These are phyloP conservation scores for Cladophialophora yegresii DNA, from an alignment of 2,329 filamentous ascomycete species.

Conservation along the genomic window DNA sequence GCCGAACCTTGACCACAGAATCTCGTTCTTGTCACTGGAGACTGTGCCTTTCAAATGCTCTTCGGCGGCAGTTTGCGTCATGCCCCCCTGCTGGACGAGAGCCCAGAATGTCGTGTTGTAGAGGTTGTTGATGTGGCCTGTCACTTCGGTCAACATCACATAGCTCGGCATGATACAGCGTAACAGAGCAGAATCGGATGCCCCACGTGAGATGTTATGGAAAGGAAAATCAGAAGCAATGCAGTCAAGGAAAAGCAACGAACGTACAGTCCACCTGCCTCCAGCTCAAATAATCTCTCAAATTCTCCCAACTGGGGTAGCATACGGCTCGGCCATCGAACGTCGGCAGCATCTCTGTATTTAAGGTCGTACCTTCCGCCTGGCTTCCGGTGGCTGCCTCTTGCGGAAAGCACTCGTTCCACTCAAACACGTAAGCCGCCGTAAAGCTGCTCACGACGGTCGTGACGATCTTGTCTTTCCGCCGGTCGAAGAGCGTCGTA, in stretches of 20 bases:
- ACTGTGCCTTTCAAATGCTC: conserved; percentile 77
- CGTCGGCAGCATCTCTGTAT: conserved; percentile 70
- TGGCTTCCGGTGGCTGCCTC: not conserved
- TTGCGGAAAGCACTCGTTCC: conserved; percentile 49
- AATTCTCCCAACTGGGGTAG: conserved; percentile 78
- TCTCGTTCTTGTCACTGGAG: conserved; percentile 90
- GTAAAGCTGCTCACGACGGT: conserved; percentile 93
- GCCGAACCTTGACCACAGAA: conserved; percentile 81
- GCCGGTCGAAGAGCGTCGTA: conserved; percentile 79
- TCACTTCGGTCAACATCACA: not conserved
- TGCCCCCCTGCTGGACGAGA: conserved; percentile 74
- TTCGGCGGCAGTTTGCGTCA: conserved; percentile 78
- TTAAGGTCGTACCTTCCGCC: conserved; percentile 52
- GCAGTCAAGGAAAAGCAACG: not conserved
- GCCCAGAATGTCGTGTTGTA: conserved; percentile 98
- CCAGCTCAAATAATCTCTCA: conserved; percentile 96
- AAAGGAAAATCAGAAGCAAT: not conserved
- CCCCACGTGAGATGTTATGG: not conserved
- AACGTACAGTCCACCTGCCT: conserved; percentile 86
- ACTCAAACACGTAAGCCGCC: conserved; percentile 81
- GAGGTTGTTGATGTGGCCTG: conserved; percentile 95
- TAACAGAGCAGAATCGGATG: not conserved
- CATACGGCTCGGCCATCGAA: conserved; percentile 91
- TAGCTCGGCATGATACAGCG: conserved; percentile 16
- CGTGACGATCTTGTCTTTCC: conserved; percentile 84